These are phyloP conservation scores for Schizonepeta tenuifolia DNA, from an alignment of 257 asterid species.

Conservation along the genomic window DNA sequence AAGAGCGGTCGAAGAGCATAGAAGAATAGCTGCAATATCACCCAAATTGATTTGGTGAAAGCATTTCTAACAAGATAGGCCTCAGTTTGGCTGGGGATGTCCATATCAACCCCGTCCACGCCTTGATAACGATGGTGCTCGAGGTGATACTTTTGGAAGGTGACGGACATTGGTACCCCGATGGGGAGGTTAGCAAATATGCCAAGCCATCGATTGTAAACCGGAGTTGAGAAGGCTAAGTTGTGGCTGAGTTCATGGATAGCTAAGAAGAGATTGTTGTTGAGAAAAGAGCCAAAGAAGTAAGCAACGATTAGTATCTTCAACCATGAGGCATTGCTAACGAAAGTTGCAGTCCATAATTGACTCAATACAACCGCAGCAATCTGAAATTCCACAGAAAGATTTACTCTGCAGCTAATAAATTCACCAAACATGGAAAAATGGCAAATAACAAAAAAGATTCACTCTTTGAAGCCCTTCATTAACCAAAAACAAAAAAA, in stretches of 20 bases:
- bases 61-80: conserved; percentile 62
- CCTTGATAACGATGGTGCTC: conserved; percentile 98
- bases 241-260: conserved; percentile 95
- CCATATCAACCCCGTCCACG: conserved; percentile 92
- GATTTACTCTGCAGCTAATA: not conserved
- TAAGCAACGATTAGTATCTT: conserved; percentile 68
- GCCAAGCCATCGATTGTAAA: conserved; percentile 87
- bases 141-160: conserved; percentile 96
- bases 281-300: conserved; percentile 91
- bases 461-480: not conserved
- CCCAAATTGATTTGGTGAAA: conserved; percentile 78
- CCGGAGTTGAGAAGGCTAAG: conserved; percentile 85
- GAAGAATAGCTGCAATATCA: conserved; percentile 77
- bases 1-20: conserved; percentile 91
- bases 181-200: conserved; percentile 90
- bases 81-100: conserved; percentile 70
- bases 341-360: conserved; percentile 88
- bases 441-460: not conserved
- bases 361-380: conserved; percentile 75
- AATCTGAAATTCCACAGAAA: conserved; percentile 48
- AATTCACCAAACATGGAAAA: not conserved
- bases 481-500: not conserved
- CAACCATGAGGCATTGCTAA: conserved; percentile 64
- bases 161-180: conserved; percentile 93
- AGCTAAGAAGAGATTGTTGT: conserved; percentile 93